A percentile compares a stretch with the other conserved stretches of the same genome.
phyloP scores from a whole-genome alignment of 2,329 filamentous ascomycete genomes.

The Monosporascus sp. region DNA sequence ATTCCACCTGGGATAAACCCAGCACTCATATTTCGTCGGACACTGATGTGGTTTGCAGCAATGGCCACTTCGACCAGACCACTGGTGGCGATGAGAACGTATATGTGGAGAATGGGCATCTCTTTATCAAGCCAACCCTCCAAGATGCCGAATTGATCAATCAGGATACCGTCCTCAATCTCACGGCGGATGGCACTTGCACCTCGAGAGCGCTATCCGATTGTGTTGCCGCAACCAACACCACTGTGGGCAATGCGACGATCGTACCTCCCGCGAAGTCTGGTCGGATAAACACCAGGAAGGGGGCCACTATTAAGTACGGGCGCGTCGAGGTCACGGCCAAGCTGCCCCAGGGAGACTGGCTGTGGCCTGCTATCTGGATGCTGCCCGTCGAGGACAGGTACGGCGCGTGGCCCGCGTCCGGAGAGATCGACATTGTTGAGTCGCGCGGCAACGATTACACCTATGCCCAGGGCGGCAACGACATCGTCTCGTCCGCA shows the following conservation, averaged over 20 bases:
- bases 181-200: constrained; percentile 61
- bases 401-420: constrained; percentile 73
- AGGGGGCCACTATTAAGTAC: constrained; percentile 67
- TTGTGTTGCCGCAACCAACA: constrained; percentile 70
- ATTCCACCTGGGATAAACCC: background rate
- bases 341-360: constrained; percentile 71
- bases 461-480: constrained; percentile 69
- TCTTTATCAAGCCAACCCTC: constrained; percentile 73
- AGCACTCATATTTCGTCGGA: background rate
- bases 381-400: constrained; percentile 70
- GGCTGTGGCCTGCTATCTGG: constrained; percentile 92
- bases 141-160: constrained; percentile 64
- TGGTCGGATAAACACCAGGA: constrained; percentile 70
- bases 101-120: constrained; percentile 61
- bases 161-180: constrained; percentile 62
- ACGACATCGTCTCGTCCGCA: constrained; percentile 73
- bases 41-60: constrained; percentile 40
- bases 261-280: constrained; percentile 75
- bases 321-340: constrained; percentile 77
- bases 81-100: constrained; percentile 69
- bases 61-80: constrained; percentile 76
- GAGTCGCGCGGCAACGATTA: constrained; percentile 81
- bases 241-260: constrained; percentile 61
- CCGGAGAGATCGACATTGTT: constrained; percentile 79
- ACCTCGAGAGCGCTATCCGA: constrained; percentile 53